Evolutionary conservation across 2,329 filamentous ascomycete species (phyloP).

Genomic region (Diaporthe ilicicola): DNA sequence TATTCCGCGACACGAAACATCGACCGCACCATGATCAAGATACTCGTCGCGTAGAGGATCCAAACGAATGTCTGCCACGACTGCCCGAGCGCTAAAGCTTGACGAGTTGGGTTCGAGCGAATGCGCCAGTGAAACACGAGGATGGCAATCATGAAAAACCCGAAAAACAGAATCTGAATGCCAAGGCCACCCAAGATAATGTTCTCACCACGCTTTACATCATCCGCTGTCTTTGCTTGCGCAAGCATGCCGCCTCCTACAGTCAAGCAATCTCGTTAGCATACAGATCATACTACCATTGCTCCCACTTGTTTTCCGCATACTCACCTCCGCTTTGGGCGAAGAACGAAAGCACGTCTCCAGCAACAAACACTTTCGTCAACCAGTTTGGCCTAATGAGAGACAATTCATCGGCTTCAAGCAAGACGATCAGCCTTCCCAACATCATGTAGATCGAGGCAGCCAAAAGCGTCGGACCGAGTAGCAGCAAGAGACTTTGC

Average conservation of each 20-base stretch:
- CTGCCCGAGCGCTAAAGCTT: conserved; percentile 35
- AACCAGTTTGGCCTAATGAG: neutral
- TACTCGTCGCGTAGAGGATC: conserved; percentile 23
- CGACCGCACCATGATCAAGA: conserved; percentile 45
- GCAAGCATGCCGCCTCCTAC: conserved; percentile 9
- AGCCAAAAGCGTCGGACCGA: conserved; percentile 20
- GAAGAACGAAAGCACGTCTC: conserved; percentile 23
- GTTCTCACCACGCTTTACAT: conserved; percentile 33
- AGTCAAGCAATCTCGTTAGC: too few species aligned
- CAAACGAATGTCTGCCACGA: conserved; percentile 36
- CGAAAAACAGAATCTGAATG: conserved; percentile 59
- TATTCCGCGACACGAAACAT: conserved; percentile 51
- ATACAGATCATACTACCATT: too few species aligned
- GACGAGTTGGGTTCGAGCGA: neutral
- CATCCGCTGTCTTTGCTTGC: neutral
- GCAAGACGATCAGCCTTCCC: neutral
- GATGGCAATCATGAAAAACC: conserved; percentile 54
- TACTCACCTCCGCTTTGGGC: neutral
- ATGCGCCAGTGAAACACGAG: conserved; percentile 53
- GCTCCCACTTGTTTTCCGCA: neutral
- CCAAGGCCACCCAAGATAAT: conserved; percentile 49
- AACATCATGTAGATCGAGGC: conserved; percentile 28
- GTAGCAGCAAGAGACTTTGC: conserved; percentile 20
- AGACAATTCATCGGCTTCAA: neutral
- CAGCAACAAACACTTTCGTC: conserved; percentile 19